Conservation (phyloP, 148 eudicot genomes). For the Bassia scoparia region DNA sequence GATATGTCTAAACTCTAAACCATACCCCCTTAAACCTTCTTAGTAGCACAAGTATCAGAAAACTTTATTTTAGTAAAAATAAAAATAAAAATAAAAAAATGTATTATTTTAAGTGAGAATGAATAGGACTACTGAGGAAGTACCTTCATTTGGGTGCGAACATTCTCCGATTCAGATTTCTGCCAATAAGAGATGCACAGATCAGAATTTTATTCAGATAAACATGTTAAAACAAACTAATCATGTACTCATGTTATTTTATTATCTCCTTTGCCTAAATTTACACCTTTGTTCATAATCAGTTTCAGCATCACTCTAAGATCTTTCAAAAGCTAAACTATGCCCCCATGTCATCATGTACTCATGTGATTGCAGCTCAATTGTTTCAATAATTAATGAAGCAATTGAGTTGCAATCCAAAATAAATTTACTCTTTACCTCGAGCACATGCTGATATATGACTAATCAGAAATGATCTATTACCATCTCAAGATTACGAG, state of each 20-base stretch:
- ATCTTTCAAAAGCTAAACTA: background rate
- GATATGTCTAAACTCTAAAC: too few species aligned
- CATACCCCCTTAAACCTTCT: too few species aligned
- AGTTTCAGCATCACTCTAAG: background rate
- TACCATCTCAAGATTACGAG: too few species aligned
- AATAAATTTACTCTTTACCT: constrained; percentile 41
- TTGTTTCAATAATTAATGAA: background rate
- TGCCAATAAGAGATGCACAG: constrained; percentile 30
- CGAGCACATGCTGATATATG: constrained; percentile 60
- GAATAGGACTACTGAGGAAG: constrained; percentile 17
- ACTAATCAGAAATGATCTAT: too few species aligned
- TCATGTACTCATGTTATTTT: too few species aligned
- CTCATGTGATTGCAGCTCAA: too few species aligned
- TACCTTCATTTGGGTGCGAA: constrained; percentile 91
- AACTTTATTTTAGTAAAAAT: too few species aligned
- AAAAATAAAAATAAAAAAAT: too few species aligned
- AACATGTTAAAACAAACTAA: background rate
- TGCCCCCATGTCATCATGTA: background rate
- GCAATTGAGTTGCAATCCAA: constrained; percentile 7
- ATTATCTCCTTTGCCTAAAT: background rate
- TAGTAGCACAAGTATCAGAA: too few species aligned
- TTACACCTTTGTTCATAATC: background rate
- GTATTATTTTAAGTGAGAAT: background rate
- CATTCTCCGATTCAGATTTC: constrained; percentile 89
- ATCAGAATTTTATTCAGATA: constrained; percentile 18